phyloP scores from a whole-genome alignment of 1,284 basidiomycete genomes.

The Ganoderma resinaceum region DNA sequence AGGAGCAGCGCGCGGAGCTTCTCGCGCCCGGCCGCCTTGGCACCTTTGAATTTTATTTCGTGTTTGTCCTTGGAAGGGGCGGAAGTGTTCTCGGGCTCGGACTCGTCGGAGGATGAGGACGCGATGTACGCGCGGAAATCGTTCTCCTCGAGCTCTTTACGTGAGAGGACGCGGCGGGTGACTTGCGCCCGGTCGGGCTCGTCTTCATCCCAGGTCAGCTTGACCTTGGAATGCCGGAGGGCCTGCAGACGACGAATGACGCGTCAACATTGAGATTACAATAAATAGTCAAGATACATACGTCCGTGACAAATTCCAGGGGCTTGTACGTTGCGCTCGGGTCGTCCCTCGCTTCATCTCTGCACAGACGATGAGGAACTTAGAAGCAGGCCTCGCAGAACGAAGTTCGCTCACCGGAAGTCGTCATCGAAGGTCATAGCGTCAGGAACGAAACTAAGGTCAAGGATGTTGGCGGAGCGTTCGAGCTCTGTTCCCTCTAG shows the following conservation, averaged over 20 bases:
- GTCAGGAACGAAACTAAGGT: constrained; percentile 93
- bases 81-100: constrained; percentile 47
- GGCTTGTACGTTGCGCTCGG: constrained; percentile 75
- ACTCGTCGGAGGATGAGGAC: constrained; percentile 59
- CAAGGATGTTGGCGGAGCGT: constrained; percentile 95
- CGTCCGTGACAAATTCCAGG: constrained; percentile 94
- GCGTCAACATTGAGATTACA: background rate
- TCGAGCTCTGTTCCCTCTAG: constrained; percentile 97
- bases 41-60: constrained; percentile 37
- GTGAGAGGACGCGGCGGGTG: constrained; percentile 80
- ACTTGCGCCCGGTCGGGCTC: constrained; percentile 88
- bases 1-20: constrained; percentile 77
- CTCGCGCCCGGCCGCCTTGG: constrained; percentile 61
- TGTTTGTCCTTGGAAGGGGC: constrained; percentile 27
- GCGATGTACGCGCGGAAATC: constrained; percentile 90
- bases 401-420: constrained; percentile 58
- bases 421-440: constrained; percentile 91
- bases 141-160: constrained; percentile 87
- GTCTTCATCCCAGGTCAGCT: constrained; percentile 98
- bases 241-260: constrained; percentile 60
- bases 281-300: constrained; percentile 45
- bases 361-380: constrained; percentile 40
- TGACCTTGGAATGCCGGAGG: constrained; percentile 97
- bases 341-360: constrained; percentile 84
- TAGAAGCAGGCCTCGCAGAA: background rate